Evolutionary conservation across 1,284 basidiomycete genomes (phyloP).

Genomic region (Apiotrichum gracile): DNA sequence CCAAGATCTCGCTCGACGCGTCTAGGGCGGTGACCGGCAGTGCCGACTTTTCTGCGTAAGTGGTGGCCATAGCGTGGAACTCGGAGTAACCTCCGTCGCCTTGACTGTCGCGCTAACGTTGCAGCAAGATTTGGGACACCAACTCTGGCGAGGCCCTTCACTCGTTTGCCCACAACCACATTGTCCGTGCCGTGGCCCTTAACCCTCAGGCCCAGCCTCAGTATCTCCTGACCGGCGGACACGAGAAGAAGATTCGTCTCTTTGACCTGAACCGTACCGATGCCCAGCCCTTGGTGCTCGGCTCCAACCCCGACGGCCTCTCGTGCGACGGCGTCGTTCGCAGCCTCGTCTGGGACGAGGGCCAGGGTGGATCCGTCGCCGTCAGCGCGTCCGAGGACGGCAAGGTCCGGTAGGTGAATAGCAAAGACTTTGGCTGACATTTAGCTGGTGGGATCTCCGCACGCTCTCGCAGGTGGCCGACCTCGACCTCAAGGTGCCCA

Average conservation of each 20-base stretch:
- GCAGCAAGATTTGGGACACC: conserved; percentile 95
- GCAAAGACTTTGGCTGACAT: background rate
- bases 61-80: background rate
- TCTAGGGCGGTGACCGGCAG: conserved; percentile 85
- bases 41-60: conserved; percentile 96
- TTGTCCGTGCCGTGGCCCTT: conserved; percentile 89
- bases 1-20: conserved; percentile 82
- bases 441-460: conserved; percentile 93
- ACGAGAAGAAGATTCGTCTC: conserved; percentile 95
- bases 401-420: conserved; percentile 64
- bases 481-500: conserved; percentile 68
- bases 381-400: conserved; percentile 91
- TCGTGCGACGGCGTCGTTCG: conserved; percentile 81
- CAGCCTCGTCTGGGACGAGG: conserved; percentile 84
- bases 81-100: background rate
- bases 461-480: conserved; percentile 65
- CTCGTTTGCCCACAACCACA: conserved; percentile 95
- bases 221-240: conserved; percentile 62
- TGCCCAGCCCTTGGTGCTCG: conserved; percentile 74
- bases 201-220: conserved; percentile 44
- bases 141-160: conserved; percentile 78
- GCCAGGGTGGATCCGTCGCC: conserved; percentile 61
- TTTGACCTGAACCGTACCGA: conserved; percentile 81
- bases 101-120: no score
- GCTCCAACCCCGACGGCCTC: conserved; percentile 54